A percentile compares a stretch with the other conserved stretches of the same genome.
Conservation (phyloP, 495 filamentous ascomycete species). For the Trichoderma reesei region DNA sequence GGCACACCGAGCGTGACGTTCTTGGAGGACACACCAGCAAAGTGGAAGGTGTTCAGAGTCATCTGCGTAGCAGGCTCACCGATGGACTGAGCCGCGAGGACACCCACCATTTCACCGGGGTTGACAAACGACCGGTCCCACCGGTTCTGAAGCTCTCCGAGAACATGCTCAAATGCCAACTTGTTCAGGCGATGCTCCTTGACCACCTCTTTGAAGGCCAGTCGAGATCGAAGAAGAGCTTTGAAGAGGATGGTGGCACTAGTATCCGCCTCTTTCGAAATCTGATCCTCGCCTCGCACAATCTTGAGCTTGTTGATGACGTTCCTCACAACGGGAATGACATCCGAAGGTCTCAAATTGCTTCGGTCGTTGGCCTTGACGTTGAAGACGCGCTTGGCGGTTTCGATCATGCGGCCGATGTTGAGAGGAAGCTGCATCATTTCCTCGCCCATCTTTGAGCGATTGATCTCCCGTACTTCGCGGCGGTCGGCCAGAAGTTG, state of each 20-base stretch:
- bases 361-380: conserved; percentile 76
- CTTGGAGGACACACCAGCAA: conserved; percentile 98
- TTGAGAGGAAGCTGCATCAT: conserved; percentile 88
- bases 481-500: conserved; percentile 61
- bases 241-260: conserved; percentile 88
- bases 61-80: conserved; percentile 98
- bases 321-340: conserved; percentile 69
- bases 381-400: conserved; percentile 78
- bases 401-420: conserved; percentile 79
- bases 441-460: conserved; percentile 56
- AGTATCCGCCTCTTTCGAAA: conserved; percentile 77
- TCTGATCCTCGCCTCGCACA: conserved; percentile 70
- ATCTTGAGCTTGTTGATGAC: conserved; percentile 69
- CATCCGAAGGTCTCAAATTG: conserved; percentile 81
- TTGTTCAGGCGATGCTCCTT: conserved; percentile 77
- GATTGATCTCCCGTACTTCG: conserved; percentile 55
- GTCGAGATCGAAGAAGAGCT: conserved; percentile 74
- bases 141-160: conserved; percentile 82
- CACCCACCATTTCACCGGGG: conserved; percentile 97
- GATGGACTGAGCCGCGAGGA: conserved; percentile 94
- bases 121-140: conserved; percentile 73
- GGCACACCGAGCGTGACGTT: conserved; percentile 99
- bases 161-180: conserved; percentile 82
- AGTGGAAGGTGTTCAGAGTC: conserved; percentile 99
- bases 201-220: conserved; percentile 86